Evolutionary conservation across 306 rosid genomes (phyloP).

Genomic region (Corylus avellana): DNA sequence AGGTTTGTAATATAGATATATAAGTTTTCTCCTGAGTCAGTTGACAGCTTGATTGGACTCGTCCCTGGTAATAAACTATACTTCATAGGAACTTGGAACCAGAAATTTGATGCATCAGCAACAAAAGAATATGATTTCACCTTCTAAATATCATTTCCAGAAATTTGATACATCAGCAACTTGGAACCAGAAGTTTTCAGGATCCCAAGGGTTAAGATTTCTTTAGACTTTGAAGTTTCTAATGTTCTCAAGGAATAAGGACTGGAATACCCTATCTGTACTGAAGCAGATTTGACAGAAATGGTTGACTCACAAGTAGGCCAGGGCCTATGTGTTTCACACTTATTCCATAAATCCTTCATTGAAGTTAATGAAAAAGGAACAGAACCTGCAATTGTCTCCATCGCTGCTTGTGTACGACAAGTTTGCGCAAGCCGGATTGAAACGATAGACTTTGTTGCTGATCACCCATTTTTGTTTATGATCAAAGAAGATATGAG

Average conservation of each 20-base stretch:
- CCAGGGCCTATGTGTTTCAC: slow-evolving; percentile 17
- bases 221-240: slow-evolving; percentile 58
- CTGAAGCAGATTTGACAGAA: slow-evolving; percentile 40
- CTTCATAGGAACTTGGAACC: no score
- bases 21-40: no score
- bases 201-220: slow-evolving; percentile 55
- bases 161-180: no score
- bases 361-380: slow-evolving; percentile 85
- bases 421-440: background rate
- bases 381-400: slow-evolving; percentile 74
- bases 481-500: no score
- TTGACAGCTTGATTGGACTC: no score
- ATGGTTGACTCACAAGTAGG: slow-evolving; percentile 59
- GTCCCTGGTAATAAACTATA: no score
- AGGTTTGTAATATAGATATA: no score
- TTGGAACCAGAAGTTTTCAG: no score
- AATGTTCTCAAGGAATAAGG: slow-evolving; percentile 52
- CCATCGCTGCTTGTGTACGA: slow-evolving; percentile 3
- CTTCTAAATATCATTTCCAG: no score
- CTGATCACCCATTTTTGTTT: no score
- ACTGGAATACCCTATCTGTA: background rate
- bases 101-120: no score
- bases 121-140: no score
- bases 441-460: slow-evolving; percentile 38
- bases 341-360: slow-evolving; percentile 41